phyloP scores from a whole-genome alignment of 495 filamentous ascomycete genomes.

The Lindgomyces ingoldianus region DNA sequence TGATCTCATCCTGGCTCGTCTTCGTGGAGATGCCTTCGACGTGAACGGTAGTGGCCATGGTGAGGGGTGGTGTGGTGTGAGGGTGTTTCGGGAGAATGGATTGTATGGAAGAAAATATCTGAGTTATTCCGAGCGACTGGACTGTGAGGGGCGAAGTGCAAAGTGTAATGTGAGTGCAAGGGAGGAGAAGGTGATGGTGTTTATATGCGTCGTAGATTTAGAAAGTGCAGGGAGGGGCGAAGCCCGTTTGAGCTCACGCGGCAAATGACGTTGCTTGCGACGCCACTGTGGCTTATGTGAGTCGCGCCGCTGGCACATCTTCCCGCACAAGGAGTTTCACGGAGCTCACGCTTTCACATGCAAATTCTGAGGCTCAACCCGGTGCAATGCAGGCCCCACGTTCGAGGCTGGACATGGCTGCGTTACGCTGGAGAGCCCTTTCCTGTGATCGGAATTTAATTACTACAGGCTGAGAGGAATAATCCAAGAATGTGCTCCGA shows the following conservation, averaged over 20 bases:
- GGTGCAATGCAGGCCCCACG: background rate
- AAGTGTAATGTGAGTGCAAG: background rate
- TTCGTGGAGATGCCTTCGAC: constrained; percentile 78
- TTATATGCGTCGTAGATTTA: background rate
- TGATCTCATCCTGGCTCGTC: constrained; percentile 86
- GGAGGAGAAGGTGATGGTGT: background rate
- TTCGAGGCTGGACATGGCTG: background rate
- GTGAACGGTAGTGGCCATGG: constrained; percentile 50
- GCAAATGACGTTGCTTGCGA: constrained; percentile 5
- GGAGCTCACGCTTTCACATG: constrained; percentile 12
- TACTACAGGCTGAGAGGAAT: no score
- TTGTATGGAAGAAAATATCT: background rate
- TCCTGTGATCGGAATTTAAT: no score
- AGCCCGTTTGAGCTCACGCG: constrained; percentile 2
- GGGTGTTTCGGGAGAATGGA: background rate
- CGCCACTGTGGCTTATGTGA: constrained; percentile 12
- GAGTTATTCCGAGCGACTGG: background rate
- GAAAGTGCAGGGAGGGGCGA: constrained; percentile 15
- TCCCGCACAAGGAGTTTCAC: constrained; percentile 19
- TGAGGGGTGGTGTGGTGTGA: constrained; percentile 17
- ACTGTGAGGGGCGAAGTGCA: background rate
- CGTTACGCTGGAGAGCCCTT: background rate
- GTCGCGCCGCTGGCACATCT: background rate
- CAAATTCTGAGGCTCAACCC: background rate
- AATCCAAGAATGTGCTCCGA: no score